phyloP scores from a whole-genome alignment of 768 basidiomycete genomes.

The Suillus fuscotomentosus region DNA sequence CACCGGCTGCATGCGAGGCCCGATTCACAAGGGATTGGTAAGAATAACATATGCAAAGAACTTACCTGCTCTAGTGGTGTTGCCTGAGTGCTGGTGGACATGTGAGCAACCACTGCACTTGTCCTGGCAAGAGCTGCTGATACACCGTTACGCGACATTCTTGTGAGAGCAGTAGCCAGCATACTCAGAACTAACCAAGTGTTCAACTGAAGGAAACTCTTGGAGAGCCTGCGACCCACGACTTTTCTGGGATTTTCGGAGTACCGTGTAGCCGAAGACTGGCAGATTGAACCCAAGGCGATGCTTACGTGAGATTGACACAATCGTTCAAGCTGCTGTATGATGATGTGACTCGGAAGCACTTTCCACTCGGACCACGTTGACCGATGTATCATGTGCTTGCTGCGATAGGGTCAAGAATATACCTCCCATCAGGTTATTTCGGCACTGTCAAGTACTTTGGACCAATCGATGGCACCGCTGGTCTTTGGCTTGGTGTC shows the following conservation, averaged over 20 bases:
- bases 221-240: not conserved
- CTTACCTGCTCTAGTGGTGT: slow-evolving; percentile 25
- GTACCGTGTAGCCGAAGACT: not conserved
- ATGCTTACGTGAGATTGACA: not conserved
- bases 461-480: slow-evolving; percentile 61
- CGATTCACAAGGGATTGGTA: not conserved
- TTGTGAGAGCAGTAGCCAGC: slow-evolving; percentile 25
- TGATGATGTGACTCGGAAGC: no score
- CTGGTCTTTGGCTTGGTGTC: slow-evolving; percentile 87
- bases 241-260: slow-evolving; percentile 1
- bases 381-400: not conserved
- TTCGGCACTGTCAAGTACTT: slow-evolving; percentile 70
- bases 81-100: slow-evolving; percentile 25
- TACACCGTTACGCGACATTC: slow-evolving; percentile 28
- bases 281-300: not conserved
- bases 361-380: not conserved
- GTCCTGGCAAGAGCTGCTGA: slow-evolving; percentile 28
- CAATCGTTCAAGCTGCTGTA: not conserved
- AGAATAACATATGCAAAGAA: not conserved
- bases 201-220: not conserved
- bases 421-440: slow-evolving; percentile 46
- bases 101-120: slow-evolving; percentile 33
- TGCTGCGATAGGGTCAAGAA: slow-evolving; percentile 44
- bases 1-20: slow-evolving; percentile 43
- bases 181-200: slow-evolving; percentile 13